Conservation (phyloP, 352 stramenopile genomes). For the Saprolegnia parasitica region DNA sequence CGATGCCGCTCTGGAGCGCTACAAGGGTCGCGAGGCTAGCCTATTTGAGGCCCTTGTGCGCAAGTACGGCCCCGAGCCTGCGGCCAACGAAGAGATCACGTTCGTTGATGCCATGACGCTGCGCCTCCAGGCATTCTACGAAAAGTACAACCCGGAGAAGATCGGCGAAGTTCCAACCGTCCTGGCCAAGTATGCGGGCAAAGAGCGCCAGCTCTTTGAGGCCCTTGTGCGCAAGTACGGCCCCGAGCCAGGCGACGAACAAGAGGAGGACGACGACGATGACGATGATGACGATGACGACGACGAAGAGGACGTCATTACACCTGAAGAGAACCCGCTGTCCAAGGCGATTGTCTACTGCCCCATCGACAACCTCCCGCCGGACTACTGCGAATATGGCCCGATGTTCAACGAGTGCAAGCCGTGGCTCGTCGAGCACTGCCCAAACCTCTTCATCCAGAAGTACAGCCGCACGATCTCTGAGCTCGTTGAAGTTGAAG, state of each 20-base stretch:
- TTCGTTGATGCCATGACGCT: slow-evolving; percentile 33
- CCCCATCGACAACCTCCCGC: slow-evolving; percentile 74
- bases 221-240: slow-evolving; percentile 82
- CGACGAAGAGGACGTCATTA: slow-evolving; percentile 36
- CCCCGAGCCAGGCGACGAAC: slow-evolving; percentile 67
- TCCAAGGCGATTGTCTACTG: slow-evolving; percentile 52
- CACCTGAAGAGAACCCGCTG: slow-evolving; percentile 47
- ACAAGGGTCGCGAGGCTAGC: slow-evolving; percentile 65
- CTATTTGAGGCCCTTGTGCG: slow-evolving; percentile 71
- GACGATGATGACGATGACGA: slow-evolving; percentile 44
- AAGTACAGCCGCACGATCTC: slow-evolving; percentile 83
- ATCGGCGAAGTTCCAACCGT: slow-evolving; percentile 54
- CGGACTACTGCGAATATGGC: slow-evolving; percentile 84
- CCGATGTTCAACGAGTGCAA: slow-evolving; percentile 83
- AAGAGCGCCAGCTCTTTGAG: slow-evolving; percentile 74
- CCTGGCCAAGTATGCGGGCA: slow-evolving; percentile 76
- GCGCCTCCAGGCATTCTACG: slow-evolving; percentile 70
- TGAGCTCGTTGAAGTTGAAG: slow-evolving; percentile 69
- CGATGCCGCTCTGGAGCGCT: slow-evolving; percentile 73
- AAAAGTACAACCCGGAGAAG: slow-evolving; percentile 81
- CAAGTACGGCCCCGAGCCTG: slow-evolving; percentile 77
- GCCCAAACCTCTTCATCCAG: slow-evolving; percentile 58
- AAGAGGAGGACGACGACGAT: slow-evolving; percentile 56
- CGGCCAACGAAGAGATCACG: slow-evolving; percentile 27
- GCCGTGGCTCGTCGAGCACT: slow-evolving; percentile 71